phyloP scores from a whole-genome alignment of 345 rosid genomes.

The Microthlaspi erraticum region DNA sequence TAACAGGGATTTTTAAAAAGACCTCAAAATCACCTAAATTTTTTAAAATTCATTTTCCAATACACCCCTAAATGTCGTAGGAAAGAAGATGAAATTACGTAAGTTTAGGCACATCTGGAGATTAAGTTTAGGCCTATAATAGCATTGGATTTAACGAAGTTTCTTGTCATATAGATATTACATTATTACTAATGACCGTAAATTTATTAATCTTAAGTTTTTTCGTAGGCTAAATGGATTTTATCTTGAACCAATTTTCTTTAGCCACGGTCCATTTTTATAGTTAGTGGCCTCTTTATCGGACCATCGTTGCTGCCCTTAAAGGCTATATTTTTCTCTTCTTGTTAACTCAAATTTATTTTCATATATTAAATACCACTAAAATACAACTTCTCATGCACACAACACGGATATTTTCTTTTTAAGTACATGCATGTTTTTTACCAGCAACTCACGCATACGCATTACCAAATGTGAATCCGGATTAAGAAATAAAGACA shows the following conservation, averaged over 20 bases:
- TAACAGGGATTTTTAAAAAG: too few species aligned
- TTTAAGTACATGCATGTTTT: neutral
- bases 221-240: too few species aligned
- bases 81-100: too few species aligned
- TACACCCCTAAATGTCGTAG: too few species aligned
- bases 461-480: neutral
- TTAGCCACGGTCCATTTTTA: neutral
- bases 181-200: conserved; percentile 5
- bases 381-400: neutral
- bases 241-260: neutral
- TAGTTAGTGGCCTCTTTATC: neutral
- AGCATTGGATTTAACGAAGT: too few species aligned
- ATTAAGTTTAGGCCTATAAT: too few species aligned
- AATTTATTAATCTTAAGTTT: neutral
- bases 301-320: conserved; percentile 2
- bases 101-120: too few species aligned
- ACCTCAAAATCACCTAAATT: too few species aligned
- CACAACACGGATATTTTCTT: neutral
- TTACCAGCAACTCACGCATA: neutral
- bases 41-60: too few species aligned
- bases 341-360: conserved; percentile 3
- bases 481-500: neutral
- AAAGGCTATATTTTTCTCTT: neutral
- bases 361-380: neutral
- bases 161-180: too few species aligned